These are phyloP conservation scores for Rhizopogon roseolus DNA, from an alignment of 768 basidiomycete genomes.

Conservation along the genomic window DNA sequence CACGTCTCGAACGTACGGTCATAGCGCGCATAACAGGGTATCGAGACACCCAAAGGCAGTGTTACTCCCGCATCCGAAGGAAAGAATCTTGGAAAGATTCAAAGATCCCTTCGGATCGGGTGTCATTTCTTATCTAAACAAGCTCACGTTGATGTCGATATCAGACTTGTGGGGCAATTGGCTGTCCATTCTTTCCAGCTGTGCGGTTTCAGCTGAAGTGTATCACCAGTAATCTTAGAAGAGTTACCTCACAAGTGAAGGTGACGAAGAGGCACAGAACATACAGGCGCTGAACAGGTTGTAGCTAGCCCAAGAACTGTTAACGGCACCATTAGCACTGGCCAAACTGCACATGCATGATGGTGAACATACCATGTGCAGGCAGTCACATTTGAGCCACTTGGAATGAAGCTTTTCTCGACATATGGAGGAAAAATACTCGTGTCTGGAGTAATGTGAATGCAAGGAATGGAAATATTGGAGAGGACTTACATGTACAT, in stretches of 20 bases:
- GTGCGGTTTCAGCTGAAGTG: not conserved
- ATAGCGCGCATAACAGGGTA: slow-evolving; percentile 20
- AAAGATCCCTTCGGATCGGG: not conserved
- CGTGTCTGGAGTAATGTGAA: not conserved
- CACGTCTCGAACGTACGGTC: slow-evolving; percentile 13
- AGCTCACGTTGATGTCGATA: slow-evolving; percentile 15
- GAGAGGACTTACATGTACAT: slow-evolving; percentile 9
- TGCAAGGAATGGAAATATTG: not conserved
- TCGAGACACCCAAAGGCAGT: slow-evolving; percentile 6
- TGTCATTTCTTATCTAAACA: not conserved
- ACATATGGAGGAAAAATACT: not conserved
- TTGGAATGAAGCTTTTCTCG: slow-evolving; percentile 13
- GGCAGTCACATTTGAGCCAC: slow-evolving; percentile 7
- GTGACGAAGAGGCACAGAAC: slow-evolving; percentile 11
- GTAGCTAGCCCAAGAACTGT: slow-evolving; percentile 26
- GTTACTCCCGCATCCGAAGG: slow-evolving; percentile 7
- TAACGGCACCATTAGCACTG: not conserved
- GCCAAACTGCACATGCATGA: not conserved
- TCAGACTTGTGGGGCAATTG: slow-evolving; percentile 10
- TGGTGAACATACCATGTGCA: slow-evolving; percentile 19
- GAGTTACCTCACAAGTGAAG: slow-evolving; percentile 11
- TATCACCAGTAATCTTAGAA: not conserved
- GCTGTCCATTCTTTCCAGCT: slow-evolving; percentile 23
- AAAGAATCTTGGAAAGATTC: slow-evolving; percentile 14
- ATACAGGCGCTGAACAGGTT: slow-evolving; percentile 24